A percentile compares a stretch with the other conserved stretches of the same genome.
Conservation (phyloP, 768 basidiomycete genomes). For the Rhizopogon vesiculosus region DNA sequence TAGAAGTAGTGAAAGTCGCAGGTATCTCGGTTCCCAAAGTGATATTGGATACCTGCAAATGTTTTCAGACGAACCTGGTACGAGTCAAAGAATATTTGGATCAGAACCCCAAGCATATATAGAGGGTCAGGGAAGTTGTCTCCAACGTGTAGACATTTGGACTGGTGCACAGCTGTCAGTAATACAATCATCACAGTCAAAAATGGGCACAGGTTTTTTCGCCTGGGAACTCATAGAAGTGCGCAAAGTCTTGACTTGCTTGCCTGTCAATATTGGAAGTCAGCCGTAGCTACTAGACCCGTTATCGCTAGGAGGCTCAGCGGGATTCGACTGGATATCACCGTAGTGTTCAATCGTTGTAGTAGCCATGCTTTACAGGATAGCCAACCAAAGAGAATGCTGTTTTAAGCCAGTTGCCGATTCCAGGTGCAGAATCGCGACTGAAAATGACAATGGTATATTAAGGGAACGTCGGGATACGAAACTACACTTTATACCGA, state of each 20-base stretch:
- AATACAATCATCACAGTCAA: slow-evolving; percentile 23
- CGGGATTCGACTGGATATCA: background rate
- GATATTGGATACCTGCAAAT: background rate
- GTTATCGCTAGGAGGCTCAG: background rate
- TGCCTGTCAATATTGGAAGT: no score
- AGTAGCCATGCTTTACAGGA: background rate
- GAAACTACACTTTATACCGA: slow-evolving; percentile 74
- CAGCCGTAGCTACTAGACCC: background rate
- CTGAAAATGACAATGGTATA: background rate
- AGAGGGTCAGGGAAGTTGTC: slow-evolving; percentile 24
- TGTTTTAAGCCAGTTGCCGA: background rate
- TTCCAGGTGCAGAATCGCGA: background rate
- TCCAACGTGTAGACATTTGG: slow-evolving; percentile 29
- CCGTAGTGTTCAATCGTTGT: background rate
- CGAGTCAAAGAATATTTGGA: background rate
- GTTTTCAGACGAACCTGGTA: background rate
- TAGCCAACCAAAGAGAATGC: background rate
- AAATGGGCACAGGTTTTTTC: no score
- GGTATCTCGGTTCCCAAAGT: slow-evolving; percentile 73
- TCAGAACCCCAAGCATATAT: slow-evolving; percentile 31
- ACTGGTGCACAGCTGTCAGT: slow-evolving; percentile 29
- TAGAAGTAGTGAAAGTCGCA: slow-evolving; percentile 68
- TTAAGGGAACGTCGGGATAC: background rate
- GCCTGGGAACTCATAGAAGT: no score
- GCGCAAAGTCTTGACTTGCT: no score